Conservation (phyloP, 2,329 filamentous ascomycete species). For the Fusarium tanahbumbuense region DNA sequence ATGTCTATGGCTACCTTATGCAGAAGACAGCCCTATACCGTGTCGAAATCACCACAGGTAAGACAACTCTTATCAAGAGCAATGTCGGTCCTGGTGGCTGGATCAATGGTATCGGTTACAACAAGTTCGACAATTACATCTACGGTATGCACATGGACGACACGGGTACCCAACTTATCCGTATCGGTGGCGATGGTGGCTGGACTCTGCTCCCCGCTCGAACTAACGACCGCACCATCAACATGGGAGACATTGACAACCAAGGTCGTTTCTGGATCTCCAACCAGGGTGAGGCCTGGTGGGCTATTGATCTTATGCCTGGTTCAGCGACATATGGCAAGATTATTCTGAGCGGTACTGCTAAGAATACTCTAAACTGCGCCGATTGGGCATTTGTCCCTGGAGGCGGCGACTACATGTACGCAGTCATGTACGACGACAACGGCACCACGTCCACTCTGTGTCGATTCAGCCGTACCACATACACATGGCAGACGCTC, state of each 20-base stretch:
- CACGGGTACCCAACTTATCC: slow-evolving; percentile 38
- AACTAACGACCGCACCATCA: slow-evolving; percentile 25
- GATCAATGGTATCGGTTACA: slow-evolving; percentile 42
- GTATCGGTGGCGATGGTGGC: slow-evolving; percentile 38
- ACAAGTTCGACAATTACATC: slow-evolving; percentile 38
- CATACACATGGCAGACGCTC: slow-evolving; percentile 32
- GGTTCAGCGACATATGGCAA: slow-evolving; percentile 37
- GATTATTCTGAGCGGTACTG: slow-evolving; percentile 34
- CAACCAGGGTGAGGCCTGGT: slow-evolving; percentile 39
- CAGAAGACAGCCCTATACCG: slow-evolving; percentile 33
- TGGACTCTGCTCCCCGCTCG: slow-evolving; percentile 31
- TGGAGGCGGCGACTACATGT: slow-evolving; percentile 43
- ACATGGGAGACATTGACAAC: slow-evolving; percentile 43
- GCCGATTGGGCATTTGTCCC: slow-evolving; percentile 44
- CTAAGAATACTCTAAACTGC: slow-evolving; percentile 4
- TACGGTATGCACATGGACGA: slow-evolving; percentile 31
- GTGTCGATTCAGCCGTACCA: slow-evolving; percentile 38
- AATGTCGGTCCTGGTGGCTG: slow-evolving; percentile 35
- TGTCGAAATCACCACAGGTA: slow-evolving; percentile 31
- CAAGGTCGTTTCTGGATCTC: slow-evolving; percentile 42
- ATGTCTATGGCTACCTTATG: slow-evolving; percentile 37
- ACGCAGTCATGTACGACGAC: slow-evolving; percentile 21
- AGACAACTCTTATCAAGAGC: slow-evolving; percentile 29
- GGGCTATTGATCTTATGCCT: slow-evolving; percentile 39
- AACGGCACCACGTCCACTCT: slow-evolving; percentile 16